Base-by-base conservation (phyloP, 106 monocot species). In the Acorus gramineus region DNA sequence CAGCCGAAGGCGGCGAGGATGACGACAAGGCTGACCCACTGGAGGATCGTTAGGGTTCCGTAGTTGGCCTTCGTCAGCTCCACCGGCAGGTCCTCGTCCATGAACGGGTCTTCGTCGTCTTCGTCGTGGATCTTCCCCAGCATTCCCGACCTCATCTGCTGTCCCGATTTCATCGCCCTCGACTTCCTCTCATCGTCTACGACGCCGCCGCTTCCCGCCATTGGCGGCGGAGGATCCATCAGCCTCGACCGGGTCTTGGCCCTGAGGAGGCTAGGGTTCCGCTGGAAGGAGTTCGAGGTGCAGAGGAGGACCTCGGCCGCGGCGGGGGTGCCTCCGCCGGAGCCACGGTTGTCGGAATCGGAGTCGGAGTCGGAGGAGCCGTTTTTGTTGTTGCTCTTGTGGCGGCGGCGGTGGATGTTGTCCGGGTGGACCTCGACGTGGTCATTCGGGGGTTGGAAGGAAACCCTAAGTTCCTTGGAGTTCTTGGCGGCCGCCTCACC, bases 31-130 rank as follows among this genome's bases (percentile, higher is more conserved):
- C 85, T 71, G 11, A 80, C 48, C 73, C 73, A 83, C 53, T 88
- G 72, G 3, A 87, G 4, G 49, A 83, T 55, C 11, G 74, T 74
- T 11, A 71, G 44, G 5, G 10, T 45, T 46, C 57, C 47, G 49
- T 79, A 50, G 9, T 65, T 77, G 8, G 54, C 14, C 14, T 64
- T 61, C 55, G 64, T 69, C 71, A 66, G 67, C 3, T 76, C 76
- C 5, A 78, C 78, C 1, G 90, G 79, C 5, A 91, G 14, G 57
- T 86, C 90, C 28, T 86, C 87, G 59, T 77, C 79, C 8, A 74
- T 13, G 73, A 87, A 82, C 0, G 77, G 80, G 59, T 92, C 93
- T 5, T 93, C 92, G 7, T 93, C 93, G 11, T 93, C 87, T 3
- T 88, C 85, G n/a, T 91, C 84, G 56, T 50, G 3, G 12, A 46